These are phyloP conservation scores for Pseudogymnoascus sp. DNA, from an alignment of 2,329 filamentous ascomycete species.

Conservation along the genomic window DNA sequence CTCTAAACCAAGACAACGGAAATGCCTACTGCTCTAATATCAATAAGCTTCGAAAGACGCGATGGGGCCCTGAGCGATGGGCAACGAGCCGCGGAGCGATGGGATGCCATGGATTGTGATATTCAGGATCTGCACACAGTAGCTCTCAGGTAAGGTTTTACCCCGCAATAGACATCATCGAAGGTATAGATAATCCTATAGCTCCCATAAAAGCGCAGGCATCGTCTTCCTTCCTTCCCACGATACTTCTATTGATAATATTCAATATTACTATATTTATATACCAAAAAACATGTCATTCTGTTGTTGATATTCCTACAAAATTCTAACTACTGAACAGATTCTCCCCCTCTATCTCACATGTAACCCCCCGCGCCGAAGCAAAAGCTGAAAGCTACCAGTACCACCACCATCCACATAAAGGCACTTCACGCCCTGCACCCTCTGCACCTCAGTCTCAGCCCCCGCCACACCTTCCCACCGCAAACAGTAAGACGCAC, in stretches of 20 bases:
- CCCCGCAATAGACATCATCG: background rate
- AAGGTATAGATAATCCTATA: background rate
- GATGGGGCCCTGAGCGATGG: background rate
- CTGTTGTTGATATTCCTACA: background rate
- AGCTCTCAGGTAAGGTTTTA: background rate
- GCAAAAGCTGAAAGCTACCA: background rate
- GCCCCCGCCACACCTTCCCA: background rate
- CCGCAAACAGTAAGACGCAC: background rate
- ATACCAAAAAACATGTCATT: background rate
- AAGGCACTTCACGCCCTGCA: background rate
- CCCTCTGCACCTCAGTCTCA: background rate
- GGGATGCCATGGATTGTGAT: background rate
- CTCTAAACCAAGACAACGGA: background rate
- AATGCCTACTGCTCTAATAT: background rate
- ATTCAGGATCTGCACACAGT: background rate
- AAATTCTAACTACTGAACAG: background rate
- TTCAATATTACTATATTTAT: background rate
- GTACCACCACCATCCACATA: background rate
- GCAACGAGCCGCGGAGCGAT: too few relatives aligned
- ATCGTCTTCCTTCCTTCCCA: background rate
- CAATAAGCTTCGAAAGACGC: background rate
- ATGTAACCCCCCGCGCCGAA: background rate
- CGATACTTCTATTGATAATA: background rate
- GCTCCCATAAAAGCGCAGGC: background rate
- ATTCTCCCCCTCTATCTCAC: background rate